Conservation (phyloP, 176 grass and related monocot species). For the Eremochloa ophiuroides region DNA sequence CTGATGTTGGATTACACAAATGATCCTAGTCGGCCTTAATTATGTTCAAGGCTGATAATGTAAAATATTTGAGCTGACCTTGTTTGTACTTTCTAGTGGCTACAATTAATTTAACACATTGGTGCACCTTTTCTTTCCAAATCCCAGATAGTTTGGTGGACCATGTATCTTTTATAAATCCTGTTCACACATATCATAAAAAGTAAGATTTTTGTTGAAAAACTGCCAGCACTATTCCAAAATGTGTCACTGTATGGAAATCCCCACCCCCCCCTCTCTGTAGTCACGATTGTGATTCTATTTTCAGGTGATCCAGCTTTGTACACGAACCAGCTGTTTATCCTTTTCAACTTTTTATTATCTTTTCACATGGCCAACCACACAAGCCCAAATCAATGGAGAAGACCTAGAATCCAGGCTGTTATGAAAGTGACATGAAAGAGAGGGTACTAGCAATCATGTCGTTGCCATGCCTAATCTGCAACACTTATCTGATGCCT, state of each 20-base stretch:
- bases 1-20: neutral
- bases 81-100: neutral
- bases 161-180: neutral
- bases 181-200: neutral
- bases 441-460: neutral
- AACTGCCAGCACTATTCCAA: neutral
- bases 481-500: too few species aligned
- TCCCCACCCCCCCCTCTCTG: neutral
- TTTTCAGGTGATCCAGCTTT: neutral
- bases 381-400: neutral
- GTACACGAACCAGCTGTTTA: neutral
- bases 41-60: neutral
- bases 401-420: neutral
- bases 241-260: neutral
- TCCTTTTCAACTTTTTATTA: neutral
- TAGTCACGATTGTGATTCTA: neutral
- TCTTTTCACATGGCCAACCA: neutral
- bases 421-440: slow-evolving; percentile 13
- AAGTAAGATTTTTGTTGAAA: neutral
- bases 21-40: neutral
- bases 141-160: neutral
- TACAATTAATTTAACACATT: neutral
- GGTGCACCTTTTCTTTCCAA: neutral
- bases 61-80: neutral
- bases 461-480: neutral